Percentiles rank a stretch among this genome's conserved stretches.
These are phyloP conservation scores for Zalaria obscura DNA, from an alignment of 2,329 filamentous ascomycete genomes.

Conservation along the genomic window DNA sequence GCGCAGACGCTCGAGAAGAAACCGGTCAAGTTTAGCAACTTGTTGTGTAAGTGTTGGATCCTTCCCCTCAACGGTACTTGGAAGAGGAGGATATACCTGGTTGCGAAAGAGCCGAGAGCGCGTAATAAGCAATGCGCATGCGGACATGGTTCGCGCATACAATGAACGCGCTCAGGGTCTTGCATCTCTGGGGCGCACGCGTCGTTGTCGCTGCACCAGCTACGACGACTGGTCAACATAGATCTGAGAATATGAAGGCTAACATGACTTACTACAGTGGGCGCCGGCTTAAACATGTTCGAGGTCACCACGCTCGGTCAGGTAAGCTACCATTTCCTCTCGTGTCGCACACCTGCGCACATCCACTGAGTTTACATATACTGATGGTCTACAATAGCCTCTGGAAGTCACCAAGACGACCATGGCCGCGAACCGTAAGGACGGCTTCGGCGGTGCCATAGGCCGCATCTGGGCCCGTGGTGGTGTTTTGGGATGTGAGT, in stretches of 20 bases:
- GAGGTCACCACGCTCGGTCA: constrained; percentile 63
- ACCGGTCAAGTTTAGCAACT: constrained; percentile 98
- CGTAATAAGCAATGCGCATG: no score
- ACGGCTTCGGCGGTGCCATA: constrained; percentile 72
- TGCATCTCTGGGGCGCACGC: no score
- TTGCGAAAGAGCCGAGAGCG: no score
- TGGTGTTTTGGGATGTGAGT: constrained; percentile 85
- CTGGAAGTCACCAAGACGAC: constrained; percentile 99
- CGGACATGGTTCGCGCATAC: no score
- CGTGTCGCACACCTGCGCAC: neutral
- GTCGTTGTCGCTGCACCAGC: no score
- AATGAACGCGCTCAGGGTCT: no score
- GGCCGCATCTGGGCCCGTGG: constrained; percentile 84
- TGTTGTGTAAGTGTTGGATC: constrained; percentile 49
- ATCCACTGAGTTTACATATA: neutral
- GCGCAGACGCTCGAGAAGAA: constrained; percentile 78
- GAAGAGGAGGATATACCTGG: no score
- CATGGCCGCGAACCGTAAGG: constrained; percentile 92
- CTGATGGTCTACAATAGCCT: constrained; percentile 54
- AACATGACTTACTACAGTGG: constrained; percentile 35
- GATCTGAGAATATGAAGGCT: constrained; percentile 2
- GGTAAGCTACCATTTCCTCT: constrained; percentile 24
- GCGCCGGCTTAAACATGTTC: constrained; percentile 89
- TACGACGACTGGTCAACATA: neutral
- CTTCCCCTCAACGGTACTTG: no score